Conservation (phyloP, 23 red algal genomes). For the Chondrus crispus region DNA sequence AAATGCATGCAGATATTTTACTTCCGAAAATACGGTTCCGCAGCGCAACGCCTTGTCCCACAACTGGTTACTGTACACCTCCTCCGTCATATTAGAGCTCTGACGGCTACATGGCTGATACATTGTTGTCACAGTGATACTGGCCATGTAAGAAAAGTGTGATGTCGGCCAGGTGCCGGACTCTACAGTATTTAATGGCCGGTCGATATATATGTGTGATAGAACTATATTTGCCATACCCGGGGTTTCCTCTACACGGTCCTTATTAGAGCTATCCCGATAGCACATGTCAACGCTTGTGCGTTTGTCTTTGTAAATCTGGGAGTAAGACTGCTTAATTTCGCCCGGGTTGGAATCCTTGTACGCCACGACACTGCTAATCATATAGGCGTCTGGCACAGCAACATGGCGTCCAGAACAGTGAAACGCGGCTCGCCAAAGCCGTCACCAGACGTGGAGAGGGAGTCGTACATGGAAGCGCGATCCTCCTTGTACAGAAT, state of each 20-base stretch:
- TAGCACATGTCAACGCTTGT: constrained; percentile 93
- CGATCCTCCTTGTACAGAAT: constrained; percentile 78
- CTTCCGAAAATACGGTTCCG: no score
- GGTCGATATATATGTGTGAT: no score
- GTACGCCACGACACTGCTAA: constrained; percentile 73
- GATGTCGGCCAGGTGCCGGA: no score
- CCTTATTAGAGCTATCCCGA: constrained; percentile 93
- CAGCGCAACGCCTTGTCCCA: no score
- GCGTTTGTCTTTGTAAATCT: constrained; percentile 89
- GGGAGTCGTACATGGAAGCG: constrained; percentile 76
- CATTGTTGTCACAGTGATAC: no score
- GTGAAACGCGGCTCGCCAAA: constrained; percentile 86
- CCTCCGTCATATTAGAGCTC: no score
- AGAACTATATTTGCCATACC: no score
- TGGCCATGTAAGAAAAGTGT: no score
- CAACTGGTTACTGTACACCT: no score
- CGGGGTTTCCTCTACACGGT: constrained; percentile 69
- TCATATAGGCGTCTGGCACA: constrained; percentile 93
- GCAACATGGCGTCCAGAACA: constrained; percentile 96
- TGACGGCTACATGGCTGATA: no score
- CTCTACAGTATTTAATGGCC: no score
- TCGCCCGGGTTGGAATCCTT: constrained; percentile 76
- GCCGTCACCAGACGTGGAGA: constrained; percentile 51
- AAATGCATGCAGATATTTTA: no score
- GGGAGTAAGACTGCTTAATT: constrained; percentile 59